phyloP scores from a whole-genome alignment of 2,329 filamentous ascomycete species.

The Cladosporium austrohemisphaericum region DNA sequence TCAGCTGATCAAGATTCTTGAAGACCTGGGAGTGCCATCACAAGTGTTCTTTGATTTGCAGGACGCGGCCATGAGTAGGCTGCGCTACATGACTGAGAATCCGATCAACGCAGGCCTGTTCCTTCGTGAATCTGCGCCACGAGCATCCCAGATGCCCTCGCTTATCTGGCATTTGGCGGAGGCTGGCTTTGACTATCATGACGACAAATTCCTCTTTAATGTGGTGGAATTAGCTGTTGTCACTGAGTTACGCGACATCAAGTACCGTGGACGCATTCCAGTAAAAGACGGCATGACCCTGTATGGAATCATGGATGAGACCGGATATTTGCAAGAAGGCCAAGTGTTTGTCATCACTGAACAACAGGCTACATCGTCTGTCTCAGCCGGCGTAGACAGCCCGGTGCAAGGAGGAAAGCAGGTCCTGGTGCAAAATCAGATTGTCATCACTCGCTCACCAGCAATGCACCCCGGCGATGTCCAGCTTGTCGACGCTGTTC shows the following conservation, averaged over 20 bases:
- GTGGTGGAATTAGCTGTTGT: conserved; percentile 68
- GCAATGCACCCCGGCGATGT: conserved; percentile 80
- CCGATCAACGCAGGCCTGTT: conserved; percentile 63
- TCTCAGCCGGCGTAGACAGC: background rate
- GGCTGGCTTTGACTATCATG: conserved; percentile 61
- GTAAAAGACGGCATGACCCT: conserved; percentile 67
- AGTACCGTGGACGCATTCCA: conserved; percentile 73
- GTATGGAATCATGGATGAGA: conserved; percentile 82
- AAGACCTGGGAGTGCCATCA: conserved; percentile 64
- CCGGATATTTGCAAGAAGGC: conserved; percentile 60
- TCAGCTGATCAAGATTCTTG: conserved; percentile 79
- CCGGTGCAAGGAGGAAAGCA: conserved; percentile 23
- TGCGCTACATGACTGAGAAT: conserved; percentile 56
- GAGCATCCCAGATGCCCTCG: conserved; percentile 56
- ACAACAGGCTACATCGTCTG: conserved; percentile 18
- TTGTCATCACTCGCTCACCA: conserved; percentile 74
- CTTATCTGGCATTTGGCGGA: conserved; percentile 59
- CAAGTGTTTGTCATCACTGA: conserved; percentile 65
- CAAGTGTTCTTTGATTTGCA: conserved; percentile 64
- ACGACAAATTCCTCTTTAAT: conserved; percentile 66
- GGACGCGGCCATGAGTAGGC: conserved; percentile 54
- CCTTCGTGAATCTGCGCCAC: conserved; percentile 58
- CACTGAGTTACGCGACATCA: conserved; percentile 68
- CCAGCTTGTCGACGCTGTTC: conserved; percentile 59
- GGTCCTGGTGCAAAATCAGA: conserved; percentile 36